Evolutionary conservation across 2,329 filamentous ascomycete species (phyloP).

Genomic region (Fusarium mexicanum): DNA sequence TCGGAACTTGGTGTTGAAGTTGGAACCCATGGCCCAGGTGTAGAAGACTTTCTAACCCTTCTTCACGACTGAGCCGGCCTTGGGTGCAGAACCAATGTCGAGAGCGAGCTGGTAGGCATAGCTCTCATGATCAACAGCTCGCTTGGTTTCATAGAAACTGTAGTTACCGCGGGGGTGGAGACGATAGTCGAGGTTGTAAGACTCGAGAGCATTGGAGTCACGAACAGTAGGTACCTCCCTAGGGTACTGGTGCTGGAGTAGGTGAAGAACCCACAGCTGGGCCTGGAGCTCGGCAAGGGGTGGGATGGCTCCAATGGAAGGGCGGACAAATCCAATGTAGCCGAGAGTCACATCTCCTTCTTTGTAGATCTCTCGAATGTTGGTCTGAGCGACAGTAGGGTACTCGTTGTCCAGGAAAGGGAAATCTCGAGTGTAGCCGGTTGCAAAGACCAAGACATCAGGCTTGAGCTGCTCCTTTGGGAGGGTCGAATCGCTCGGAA

Average conservation of each 20-base stretch:
- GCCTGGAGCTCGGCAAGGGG: slow-evolving; percentile 60
- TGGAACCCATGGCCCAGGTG: slow-evolving; percentile 59
- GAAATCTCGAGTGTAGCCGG: slow-evolving; percentile 57
- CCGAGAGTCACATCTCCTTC: slow-evolving; percentile 50
- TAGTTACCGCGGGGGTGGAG: slow-evolving; percentile 49
- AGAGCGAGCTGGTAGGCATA: slow-evolving; percentile 61
- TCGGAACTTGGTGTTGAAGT: slow-evolving; percentile 61
- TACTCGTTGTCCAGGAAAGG: slow-evolving; percentile 52
- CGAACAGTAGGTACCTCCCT: slow-evolving; percentile 19
- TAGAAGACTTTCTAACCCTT: slow-evolving; percentile 52
- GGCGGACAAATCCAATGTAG: slow-evolving; percentile 60
- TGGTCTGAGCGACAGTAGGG: slow-evolving; percentile 57
- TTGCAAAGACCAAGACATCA: slow-evolving; percentile 58
- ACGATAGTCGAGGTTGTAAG: slow-evolving; percentile 54
- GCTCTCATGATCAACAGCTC: slow-evolving; percentile 59
- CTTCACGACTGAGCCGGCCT: slow-evolving; percentile 46
- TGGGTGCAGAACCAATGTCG: slow-evolving; percentile 57
- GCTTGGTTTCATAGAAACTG: slow-evolving; percentile 48
- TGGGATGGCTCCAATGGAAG: slow-evolving; percentile 58
- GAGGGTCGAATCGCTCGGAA: slow-evolving; percentile 43
- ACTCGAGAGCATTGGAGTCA: slow-evolving; percentile 39
- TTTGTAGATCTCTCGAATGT: slow-evolving; percentile 64
- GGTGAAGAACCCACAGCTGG: slow-evolving; percentile 56
- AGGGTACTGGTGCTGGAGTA: slow-evolving; percentile 47
- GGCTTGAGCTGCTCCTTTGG: slow-evolving; percentile 46